These are phyloP conservation scores for Penicillium italicum DNA, from an alignment of 2,329 filamentous ascomycete genomes.

Conservation along the genomic window DNA sequence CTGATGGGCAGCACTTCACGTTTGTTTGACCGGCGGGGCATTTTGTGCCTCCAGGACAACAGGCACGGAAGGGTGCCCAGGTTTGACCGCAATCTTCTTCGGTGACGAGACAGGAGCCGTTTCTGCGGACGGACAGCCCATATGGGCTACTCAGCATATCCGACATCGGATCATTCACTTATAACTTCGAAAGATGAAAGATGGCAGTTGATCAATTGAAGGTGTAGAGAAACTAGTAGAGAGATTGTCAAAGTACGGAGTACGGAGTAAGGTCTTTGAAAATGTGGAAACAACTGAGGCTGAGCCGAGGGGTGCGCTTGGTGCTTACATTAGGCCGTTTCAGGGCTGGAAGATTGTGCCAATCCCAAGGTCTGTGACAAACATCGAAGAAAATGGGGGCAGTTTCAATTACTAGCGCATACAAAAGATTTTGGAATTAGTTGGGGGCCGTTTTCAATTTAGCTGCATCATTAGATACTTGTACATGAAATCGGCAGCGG, in stretches of 20 bases:
- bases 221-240: not conserved
- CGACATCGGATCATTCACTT: not conserved
- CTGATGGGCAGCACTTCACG: constrained; percentile 18
- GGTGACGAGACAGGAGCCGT: constrained; percentile 15
- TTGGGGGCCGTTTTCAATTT: not conserved
- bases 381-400: not conserved
- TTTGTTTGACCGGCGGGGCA: constrained; percentile 14
- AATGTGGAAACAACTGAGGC: not conserved
- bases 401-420: not conserved
- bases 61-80: constrained; percentile 18
- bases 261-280: not conserved
- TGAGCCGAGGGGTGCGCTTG: not conserved
- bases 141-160: constrained; percentile 3
- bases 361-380: not conserved
- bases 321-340: not conserved
- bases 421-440: not conserved
- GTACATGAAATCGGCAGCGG: not conserved
- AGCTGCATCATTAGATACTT: not conserved
- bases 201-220: not conserved
- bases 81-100: constrained; percentile 22
- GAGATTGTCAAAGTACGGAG: not conserved
- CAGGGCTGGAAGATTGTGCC: not conserved
- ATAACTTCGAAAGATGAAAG: too few species aligned
- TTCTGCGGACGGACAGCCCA: constrained; percentile 18
- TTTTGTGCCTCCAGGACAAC: constrained; percentile 16